Evolutionary conservation across 768 basidiomycete species (phyloP).

Genomic region (Cantharellus anzutake): DNA sequence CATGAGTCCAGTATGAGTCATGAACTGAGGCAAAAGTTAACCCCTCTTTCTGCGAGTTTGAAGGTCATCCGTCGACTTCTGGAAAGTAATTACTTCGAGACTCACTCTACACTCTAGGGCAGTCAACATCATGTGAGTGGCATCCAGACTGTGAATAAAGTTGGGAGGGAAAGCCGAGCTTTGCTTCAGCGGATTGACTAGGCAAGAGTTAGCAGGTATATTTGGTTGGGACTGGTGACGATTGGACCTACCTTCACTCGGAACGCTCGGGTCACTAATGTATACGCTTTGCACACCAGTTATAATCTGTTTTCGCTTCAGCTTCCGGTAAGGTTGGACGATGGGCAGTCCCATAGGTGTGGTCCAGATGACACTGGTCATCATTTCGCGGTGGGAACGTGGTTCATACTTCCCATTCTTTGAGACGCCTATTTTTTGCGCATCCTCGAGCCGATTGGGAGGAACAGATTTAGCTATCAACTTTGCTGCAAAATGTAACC

Average conservation of each 20-base stretch:
- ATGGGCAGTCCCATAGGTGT: slow-evolving; percentile 90
- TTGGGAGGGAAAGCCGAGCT: slow-evolving; percentile 97
- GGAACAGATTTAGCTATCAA: slow-evolving; percentile 80
- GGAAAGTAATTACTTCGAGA: slow-evolving; percentile 1
- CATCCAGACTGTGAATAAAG: slow-evolving; percentile 93
- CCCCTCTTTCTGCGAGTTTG: slow-evolving; percentile 32
- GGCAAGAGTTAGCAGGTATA: background rate
- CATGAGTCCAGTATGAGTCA: slow-evolving; percentile 99
- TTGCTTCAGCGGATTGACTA: slow-evolving; percentile 72
- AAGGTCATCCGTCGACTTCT: background rate
- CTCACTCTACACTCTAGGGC: slow-evolving; percentile 73
- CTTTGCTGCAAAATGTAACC: slow-evolving; percentile 69
- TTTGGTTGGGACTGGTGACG: slow-evolving; percentile 1
- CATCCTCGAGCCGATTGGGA: slow-evolving; percentile 36
- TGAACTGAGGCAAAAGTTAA: slow-evolving; percentile 91
- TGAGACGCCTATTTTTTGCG: slow-evolving; percentile 12
- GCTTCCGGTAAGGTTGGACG: slow-evolving; percentile 87
- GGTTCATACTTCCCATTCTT: slow-evolving; percentile 9
- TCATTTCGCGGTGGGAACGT: slow-evolving; percentile 63
- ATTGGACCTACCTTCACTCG: slow-evolving; percentile 36
- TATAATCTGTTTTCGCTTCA: slow-evolving; percentile 51
- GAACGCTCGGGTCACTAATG: slow-evolving; percentile 69
- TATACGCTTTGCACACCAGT: slow-evolving; percentile 74
- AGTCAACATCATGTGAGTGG: slow-evolving; percentile 97
- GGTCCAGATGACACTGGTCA: slow-evolving; percentile 94